Percentiles rank a stretch among this genome's conserved stretches.
These are phyloP conservation scores for Raffaelea arxii DNA, from an alignment of 2,329 filamentous ascomycete genomes.

Conservation along the genomic window DNA sequence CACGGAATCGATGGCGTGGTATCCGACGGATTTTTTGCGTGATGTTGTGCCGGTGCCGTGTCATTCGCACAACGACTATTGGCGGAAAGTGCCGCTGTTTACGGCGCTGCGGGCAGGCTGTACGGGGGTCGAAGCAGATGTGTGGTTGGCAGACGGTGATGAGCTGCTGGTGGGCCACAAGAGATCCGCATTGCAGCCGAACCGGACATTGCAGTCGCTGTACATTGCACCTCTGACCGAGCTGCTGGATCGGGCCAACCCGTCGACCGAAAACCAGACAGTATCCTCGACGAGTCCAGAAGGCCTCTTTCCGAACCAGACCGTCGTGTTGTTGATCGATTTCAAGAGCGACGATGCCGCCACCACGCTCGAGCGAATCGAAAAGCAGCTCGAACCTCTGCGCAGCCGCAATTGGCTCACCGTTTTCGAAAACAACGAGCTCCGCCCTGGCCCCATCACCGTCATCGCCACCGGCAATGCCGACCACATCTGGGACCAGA, in stretches of 20 bases:
- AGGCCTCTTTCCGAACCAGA: constrained; percentile 38
- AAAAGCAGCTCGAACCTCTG: constrained; percentile 49
- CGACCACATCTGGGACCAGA: constrained; percentile 45
- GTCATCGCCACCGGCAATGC: constrained; percentile 60
- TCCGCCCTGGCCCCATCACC: constrained; percentile 49
- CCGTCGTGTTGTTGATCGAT: constrained; percentile 57
- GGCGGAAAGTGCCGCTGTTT: constrained; percentile 53
- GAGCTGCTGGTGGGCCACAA: constrained; percentile 45
- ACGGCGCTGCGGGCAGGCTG: constrained; percentile 50
- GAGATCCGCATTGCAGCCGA: constrained; percentile 38
- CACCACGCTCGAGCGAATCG: constrained; percentile 42
- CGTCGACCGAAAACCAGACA: constrained; percentile 33
- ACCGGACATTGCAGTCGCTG: constrained; percentile 49
- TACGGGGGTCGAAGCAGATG: constrained; percentile 57
- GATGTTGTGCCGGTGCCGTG: constrained; percentile 21
- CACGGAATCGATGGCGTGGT: constrained; percentile 30
- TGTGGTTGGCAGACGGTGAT: constrained; percentile 45
- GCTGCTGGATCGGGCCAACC: constrained; percentile 33
- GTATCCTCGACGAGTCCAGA: constrained; percentile 53
- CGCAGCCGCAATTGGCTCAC: constrained; percentile 48
- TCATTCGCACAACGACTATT: constrained; percentile 65
- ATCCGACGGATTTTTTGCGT: constrained; percentile 41
- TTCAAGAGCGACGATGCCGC: constrained; percentile 49
- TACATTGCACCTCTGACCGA: constrained; percentile 56
- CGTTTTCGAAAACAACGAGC: background rate